Percentiles rank a stretch among this genome's conserved stretches.
Conservation (phyloP, 2,329 filamentous ascomycete species). For the Ceratocystis papillata region DNA sequence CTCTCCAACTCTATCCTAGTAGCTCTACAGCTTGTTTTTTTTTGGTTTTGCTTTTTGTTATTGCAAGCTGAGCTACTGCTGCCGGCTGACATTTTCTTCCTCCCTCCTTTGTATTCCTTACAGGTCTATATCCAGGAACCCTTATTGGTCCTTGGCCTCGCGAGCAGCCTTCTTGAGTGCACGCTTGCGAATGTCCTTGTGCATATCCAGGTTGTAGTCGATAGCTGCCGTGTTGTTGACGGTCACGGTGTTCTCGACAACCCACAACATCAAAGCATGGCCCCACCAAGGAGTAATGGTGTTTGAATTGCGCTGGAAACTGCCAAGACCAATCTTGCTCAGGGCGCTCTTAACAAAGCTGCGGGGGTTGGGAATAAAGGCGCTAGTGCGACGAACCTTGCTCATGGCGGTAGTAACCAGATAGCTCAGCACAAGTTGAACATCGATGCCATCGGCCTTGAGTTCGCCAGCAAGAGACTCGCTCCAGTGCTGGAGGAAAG, state of each 20-base stretch:
- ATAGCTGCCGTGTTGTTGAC: constrained; percentile 40
- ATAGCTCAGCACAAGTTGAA: constrained; percentile 86
- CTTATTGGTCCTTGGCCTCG: constrained; percentile 55
- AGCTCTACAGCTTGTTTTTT: not conserved
- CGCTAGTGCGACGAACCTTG: constrained; percentile 73
- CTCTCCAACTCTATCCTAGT: not conserved
- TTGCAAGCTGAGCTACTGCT: not conserved
- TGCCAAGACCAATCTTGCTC: constrained; percentile 66
- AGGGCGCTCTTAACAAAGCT: constrained; percentile 71
- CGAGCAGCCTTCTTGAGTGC: constrained; percentile 76
- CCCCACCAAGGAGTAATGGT: constrained; percentile 91
- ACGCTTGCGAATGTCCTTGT: constrained; percentile 68
- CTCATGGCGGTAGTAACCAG: constrained; percentile 94
- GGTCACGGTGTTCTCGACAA: constrained; percentile 51
- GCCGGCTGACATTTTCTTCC: not conserved
- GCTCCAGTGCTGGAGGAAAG: constrained; percentile 95
- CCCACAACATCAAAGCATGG: constrained; percentile 81
- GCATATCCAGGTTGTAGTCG: constrained; percentile 54
- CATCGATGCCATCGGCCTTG: constrained; percentile 66
- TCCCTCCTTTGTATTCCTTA: not conserved
- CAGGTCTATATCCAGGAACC: not conserved
- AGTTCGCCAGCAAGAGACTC: constrained; percentile 75
- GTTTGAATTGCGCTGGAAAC: constrained; percentile 63
- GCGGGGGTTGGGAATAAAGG: constrained; percentile 69
- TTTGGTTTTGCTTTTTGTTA: not conserved